Base-by-base conservation (phyloP, 176 grass and related monocot genomes). In the Avena eriantha region DNA sequence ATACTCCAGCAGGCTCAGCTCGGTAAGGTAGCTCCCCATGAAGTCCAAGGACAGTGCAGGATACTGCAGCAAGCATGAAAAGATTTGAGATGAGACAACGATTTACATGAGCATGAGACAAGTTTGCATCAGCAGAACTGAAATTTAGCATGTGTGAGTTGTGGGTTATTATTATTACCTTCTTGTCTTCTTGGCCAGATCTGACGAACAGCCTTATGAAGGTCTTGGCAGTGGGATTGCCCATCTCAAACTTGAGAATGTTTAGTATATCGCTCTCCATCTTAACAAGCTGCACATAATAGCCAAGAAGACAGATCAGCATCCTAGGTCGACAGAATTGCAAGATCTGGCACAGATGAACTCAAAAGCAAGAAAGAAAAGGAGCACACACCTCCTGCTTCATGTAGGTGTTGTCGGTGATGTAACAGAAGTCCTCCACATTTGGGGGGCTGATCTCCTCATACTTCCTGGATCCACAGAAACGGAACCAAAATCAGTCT, bases 1-100 rank as follows among this genome's bases (percentile, higher is more conserved):
- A 10, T 94, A 99, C 50, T 99, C 94, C 79, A 99, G 23, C 59
- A 99, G 75, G 83, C 92, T 96, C 80, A 99, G 78, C 73, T 99
- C 97, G 16, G 89, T 36, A 53, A 97, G 94, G 66, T 94, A 99
- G 85, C 85, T 91, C 1, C 86, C 90, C 56, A 96, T 79, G 61
- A 87, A 96, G 54, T 99, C 92, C 39, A 96, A 39, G 7, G 18
- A 61, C 33, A 94, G 51, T 87, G 36, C 47, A 57, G 85, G 79
- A 73, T 79, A 65, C 94, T 99, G 87, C 57, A 92, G 60, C 19
- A 78, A n/a, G 12, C 16, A 91, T 74, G 18, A 53, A 74, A 68
- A 1, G 77, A 7, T 0, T 35, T 69, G 51, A 80, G 80, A 88
- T 86, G 45, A 81, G 57, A 67, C n/a, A 67, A 71, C 22, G 3